These are phyloP conservation scores for Scortechinia acanthostroma DNA, from an alignment of 2,329 filamentous ascomycete genomes.

Conservation along the genomic window DNA sequence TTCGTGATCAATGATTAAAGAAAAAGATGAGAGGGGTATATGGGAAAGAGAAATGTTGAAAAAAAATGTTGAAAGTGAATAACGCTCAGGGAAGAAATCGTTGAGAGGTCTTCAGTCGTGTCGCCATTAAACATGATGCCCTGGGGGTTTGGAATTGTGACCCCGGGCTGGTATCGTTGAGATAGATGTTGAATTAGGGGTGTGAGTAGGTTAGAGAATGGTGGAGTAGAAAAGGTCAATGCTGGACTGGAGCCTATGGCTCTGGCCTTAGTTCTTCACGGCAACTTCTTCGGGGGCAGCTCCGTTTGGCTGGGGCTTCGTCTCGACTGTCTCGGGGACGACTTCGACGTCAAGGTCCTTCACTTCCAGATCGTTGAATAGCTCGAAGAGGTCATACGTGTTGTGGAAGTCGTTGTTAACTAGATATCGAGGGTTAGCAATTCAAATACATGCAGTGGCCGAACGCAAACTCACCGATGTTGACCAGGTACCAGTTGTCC, in stretches of 20 bases:
- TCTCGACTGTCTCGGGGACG: slow-evolving; percentile 7
- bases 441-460: background rate
- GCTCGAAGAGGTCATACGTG: slow-evolving; percentile 71
- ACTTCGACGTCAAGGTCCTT: slow-evolving; percentile 46
- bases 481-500: slow-evolving; percentile 87
- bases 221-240: background rate
- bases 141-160: background rate
- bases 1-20: background rate
- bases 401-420: slow-evolving; percentile 98
- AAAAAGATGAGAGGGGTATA: background rate
- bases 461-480: slow-evolving; percentile 65
- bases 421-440: slow-evolving; percentile 19
- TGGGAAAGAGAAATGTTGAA: background rate
- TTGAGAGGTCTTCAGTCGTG: slow-evolving; percentile 3
- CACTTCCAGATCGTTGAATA: slow-evolving; percentile 75
- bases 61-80: background rate
- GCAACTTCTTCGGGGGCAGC: background rate
- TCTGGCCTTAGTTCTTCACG: background rate
- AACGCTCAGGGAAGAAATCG: background rate
- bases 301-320: background rate
- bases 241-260: background rate
- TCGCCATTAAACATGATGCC: slow-evolving; percentile 1
- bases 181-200: slow-evolving; percentile 3
- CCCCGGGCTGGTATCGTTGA: background rate
- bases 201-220: no score